These are phyloP conservation scores for Psidium guajava DNA, from an alignment of 345 rosid species.

Conservation along the genomic window DNA sequence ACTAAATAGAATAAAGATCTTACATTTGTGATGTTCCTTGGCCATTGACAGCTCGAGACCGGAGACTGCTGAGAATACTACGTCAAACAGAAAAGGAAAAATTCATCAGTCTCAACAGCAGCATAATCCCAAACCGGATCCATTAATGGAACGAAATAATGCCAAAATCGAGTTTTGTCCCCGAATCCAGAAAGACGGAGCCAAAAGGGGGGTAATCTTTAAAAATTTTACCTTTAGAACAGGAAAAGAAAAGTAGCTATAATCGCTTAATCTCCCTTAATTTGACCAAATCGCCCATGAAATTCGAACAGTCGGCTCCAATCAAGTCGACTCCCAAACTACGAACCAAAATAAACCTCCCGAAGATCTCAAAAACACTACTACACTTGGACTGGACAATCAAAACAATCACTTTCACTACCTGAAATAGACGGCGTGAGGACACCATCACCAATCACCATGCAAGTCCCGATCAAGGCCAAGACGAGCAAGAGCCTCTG, in stretches of 20 bases:
- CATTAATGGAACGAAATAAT: not conserved
- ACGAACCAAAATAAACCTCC: not conserved
- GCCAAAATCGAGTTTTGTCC: not conserved
- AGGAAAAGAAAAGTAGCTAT: not conserved
- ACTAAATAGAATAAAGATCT: not conserved
- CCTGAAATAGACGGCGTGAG: constrained; percentile 71
- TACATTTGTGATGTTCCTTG: constrained; percentile 79
- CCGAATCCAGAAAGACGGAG: not conserved
- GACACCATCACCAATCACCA: constrained; percentile 95
- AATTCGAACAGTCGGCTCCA: not conserved
- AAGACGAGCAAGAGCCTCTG: constrained; percentile 68
- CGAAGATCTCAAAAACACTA: not conserved
- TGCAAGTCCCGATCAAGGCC: constrained; percentile 89
- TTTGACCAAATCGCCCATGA: not conserved
- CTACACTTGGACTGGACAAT: not conserved
- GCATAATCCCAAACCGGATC: not conserved
- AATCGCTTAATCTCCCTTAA: not conserved
- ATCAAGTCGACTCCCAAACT: not conserved
- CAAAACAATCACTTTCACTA: constrained; percentile 3
- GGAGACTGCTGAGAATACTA: constrained; percentile 89
- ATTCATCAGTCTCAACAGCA: not conserved
- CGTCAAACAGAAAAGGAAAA: not conserved
- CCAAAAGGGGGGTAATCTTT: not conserved
- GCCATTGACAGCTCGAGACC: constrained; percentile 77
- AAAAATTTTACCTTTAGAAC: not conserved